Percentiles rank a stretch among this genome's conserved stretches.
Conservation (phyloP, 441 rosid species). For the Populus tomentosa region DNA sequence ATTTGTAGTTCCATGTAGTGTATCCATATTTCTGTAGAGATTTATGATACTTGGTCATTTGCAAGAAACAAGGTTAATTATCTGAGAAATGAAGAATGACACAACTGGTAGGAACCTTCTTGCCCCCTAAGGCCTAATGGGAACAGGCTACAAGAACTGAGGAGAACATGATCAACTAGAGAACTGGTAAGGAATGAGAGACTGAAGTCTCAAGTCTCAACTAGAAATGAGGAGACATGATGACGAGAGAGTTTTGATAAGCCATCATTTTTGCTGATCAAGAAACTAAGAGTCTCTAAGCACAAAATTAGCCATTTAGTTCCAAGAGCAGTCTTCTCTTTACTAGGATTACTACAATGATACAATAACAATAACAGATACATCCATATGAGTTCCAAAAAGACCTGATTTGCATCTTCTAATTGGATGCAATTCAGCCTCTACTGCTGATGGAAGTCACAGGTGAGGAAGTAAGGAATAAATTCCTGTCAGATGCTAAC, state of each 20-base stretch:
- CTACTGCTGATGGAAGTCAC: neutral
- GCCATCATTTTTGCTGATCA: too few species aligned
- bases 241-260: too few species aligned
- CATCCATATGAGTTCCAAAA: neutral
- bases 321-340: neutral
- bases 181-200: neutral
- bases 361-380: neutral
- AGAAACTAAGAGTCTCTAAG: too few species aligned
- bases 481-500: neutral
- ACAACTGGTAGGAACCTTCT: neutral
- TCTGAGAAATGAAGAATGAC: too few species aligned
- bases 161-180: neutral
- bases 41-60: too few species aligned
- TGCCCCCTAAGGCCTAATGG: neutral
- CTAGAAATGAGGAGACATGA: too few species aligned
- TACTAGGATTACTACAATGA: neutral
- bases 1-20: too few species aligned
- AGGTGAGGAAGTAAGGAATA: neutral
- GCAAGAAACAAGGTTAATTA: too few species aligned
- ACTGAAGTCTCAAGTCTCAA: too few species aligned
- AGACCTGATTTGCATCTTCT: neutral
- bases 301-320: neutral
- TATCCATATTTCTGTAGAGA: too few species aligned
- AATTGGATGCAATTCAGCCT: neutral
- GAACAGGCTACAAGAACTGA: neutral